Evolutionary conservation across 176 grass and related monocot genomes (phyloP).

Genomic region (Carex kokanica): DNA sequence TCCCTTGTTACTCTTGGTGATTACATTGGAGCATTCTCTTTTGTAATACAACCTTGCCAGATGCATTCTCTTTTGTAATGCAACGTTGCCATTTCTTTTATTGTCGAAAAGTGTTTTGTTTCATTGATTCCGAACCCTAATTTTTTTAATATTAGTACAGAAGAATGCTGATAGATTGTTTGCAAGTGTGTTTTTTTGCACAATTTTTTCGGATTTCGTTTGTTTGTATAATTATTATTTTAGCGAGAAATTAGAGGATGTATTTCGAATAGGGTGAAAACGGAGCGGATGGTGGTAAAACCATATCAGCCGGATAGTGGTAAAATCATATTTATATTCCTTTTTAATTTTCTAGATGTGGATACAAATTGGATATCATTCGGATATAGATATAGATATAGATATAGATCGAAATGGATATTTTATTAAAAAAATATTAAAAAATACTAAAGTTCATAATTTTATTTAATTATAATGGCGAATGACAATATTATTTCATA

Average conservation of each 20-base stretch:
- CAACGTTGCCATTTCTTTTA: neutral
- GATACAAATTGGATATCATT: no score
- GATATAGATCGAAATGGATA: no score
- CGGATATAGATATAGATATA: no score
- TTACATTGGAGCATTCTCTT: neutral
- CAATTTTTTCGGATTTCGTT: neutral
- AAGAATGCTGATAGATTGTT: neutral
- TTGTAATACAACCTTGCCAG: conserved; percentile 4
- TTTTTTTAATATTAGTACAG: neutral
- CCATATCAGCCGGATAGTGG: no score
- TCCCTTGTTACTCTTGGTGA: neutral
- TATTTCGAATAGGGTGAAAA: neutral
- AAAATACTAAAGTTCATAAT: no score
- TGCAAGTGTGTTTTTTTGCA: neutral
- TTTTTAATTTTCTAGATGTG: no score
- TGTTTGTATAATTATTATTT: neutral
- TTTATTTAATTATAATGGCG: no score
- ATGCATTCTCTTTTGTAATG: neutral
- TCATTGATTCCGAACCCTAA: neutral
- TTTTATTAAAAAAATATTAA: no score
- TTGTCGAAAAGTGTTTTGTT: neutral
- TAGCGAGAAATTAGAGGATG: neutral
- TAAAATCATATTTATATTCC: no score
- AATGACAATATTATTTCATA: no score
- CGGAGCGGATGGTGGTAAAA: no score